phyloP scores from a whole-genome alignment of 2,329 filamentous ascomycete genomes.

The Talaromyces amestolkiae region DNA sequence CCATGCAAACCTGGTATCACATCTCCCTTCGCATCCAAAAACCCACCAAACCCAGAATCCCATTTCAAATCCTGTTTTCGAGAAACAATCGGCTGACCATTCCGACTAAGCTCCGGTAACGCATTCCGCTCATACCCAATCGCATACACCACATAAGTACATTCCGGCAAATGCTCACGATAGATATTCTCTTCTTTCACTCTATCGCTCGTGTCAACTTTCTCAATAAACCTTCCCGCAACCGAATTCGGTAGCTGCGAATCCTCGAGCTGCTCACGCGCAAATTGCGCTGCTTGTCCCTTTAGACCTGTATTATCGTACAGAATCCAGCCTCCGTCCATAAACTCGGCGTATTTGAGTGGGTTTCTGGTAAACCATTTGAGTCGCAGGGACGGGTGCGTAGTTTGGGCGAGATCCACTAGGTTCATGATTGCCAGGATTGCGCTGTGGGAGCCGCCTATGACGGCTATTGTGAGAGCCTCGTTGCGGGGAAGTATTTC shows the following conservation, averaged over 20 bases:
- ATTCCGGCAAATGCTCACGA: slow-evolving; percentile 47
- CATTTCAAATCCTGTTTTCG: slow-evolving; percentile 31
- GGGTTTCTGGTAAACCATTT: slow-evolving; percentile 63
- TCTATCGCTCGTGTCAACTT: slow-evolving; percentile 45
- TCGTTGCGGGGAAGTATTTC: slow-evolving; percentile 39
- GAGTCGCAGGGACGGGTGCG: slow-evolving; percentile 54
- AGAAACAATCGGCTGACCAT: slow-evolving; percentile 28
- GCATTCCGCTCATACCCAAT: slow-evolving; percentile 57
- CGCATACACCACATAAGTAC: slow-evolving; percentile 57
- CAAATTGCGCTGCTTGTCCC: slow-evolving; percentile 60
- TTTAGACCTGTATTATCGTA: slow-evolving; percentile 66
- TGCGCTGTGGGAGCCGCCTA: slow-evolving; percentile 63
- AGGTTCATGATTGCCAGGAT: slow-evolving; percentile 63
- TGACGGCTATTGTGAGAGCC: slow-evolving; percentile 51
- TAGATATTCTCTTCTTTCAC: slow-evolving; percentile 47
- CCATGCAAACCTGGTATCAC: slow-evolving; percentile 56
- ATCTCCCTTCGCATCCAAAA: slow-evolving; percentile 45
- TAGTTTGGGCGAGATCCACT: slow-evolving; percentile 51
- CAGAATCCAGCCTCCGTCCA: slow-evolving; percentile 59
- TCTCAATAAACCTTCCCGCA: slow-evolving; percentile 49
- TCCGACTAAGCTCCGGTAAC: slow-evolving; percentile 48
- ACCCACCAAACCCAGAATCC: slow-evolving; percentile 37
- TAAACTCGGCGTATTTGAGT: slow-evolving; percentile 61
- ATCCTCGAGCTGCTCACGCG: slow-evolving; percentile 58
- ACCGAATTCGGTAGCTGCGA: slow-evolving; percentile 46